Percentiles rank a stretch among this genome's conserved stretches.
These are phyloP conservation scores for Pyrenochaeta sp. DNA, from an alignment of 2,329 filamentous ascomycete species.

Conservation along the genomic window DNA sequence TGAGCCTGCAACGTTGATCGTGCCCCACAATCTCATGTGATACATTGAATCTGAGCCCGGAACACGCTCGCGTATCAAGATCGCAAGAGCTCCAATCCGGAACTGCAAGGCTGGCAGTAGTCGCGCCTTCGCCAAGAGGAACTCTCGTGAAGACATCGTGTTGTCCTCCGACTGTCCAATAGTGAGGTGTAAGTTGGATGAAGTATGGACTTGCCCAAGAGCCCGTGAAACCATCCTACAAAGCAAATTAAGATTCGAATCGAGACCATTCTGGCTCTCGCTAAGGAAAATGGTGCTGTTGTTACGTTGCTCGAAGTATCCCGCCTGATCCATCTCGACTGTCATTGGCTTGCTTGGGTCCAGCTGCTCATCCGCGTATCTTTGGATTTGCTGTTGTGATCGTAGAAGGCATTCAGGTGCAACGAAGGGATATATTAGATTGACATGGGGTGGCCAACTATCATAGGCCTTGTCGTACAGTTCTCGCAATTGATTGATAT, in stretches of 20 bases:
- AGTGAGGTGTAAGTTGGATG: conserved; percentile 63
- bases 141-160: conserved; percentile 57
- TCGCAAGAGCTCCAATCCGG: conserved; percentile 58
- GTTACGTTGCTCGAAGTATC: conserved; percentile 60
- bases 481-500: conserved; percentile 64
- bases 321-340: conserved; percentile 52
- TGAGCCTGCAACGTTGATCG: conserved; percentile 48
- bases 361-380: conserved; percentile 36
- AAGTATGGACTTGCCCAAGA: conserved; percentile 28
- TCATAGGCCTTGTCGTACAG: conserved; percentile 69
- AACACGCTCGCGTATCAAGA: conserved; percentile 61
- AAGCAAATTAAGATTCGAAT: conserved; percentile 22
- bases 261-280: conserved; percentile 11
- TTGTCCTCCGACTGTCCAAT: conserved; percentile 65
- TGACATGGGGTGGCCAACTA: conserved; percentile 73
- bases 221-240: conserved; percentile 30
- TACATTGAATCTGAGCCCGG: conserved; percentile 40
- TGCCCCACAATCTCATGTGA: conserved; percentile 67
- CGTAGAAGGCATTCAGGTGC: conserved; percentile 55
- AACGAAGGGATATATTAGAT: conserved; percentile 73
- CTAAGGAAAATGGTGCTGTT: conserved; percentile 55
- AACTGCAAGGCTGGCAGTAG: conserved; percentile 61
- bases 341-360: conserved; percentile 1
- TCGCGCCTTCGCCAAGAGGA: conserved; percentile 62
- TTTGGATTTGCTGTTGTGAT: conserved; percentile 54